Evolutionary conservation across 2,329 filamentous ascomycete species (phyloP), one percentile per base, ranked within the genome.

Genomic region (Aspergillus caelatus): DNA sequence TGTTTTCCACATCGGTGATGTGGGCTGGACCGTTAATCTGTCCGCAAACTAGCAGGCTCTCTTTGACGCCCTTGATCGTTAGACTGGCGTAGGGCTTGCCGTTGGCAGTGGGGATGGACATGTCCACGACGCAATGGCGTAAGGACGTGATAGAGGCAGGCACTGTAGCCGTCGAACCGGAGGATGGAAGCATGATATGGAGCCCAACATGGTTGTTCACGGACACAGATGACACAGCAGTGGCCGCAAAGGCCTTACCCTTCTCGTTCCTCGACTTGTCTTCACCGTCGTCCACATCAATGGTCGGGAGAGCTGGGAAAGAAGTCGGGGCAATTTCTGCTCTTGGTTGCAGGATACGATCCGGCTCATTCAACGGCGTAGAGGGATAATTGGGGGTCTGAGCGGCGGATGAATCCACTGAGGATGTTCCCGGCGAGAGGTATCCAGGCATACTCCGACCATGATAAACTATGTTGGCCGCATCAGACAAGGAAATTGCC

Each of bases 1-100:
- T 91, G 70, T 92, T 83, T 57, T 83, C 81, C 1, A 97, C 81
- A 0, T 84, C 85, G 0, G 94, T 98, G 58, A 98, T 86, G 74
- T 98, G 94, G 10, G 90, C 88, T 0, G 95, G 88, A 0, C 95
- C 95, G 46, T 85, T 83, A 7, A 97, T 91, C 61, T 88, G 86
- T 0, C 94, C 93, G 45, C 90, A 91, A 16, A 97, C 81, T 30
- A 99, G 82, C 21, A 98, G 81, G 57, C 89, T 91, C 50, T 86
- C 80, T 30, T 83, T 82, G 64, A 97, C 86, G 68, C 90, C 84
- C 70, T 90, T 92, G 62, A 97, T 81, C 0, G 84, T 85, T 41
- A 91, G 77, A 32, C 88, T 90, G 3, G 92, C 89, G 70, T 96
- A 95, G 0, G 90, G 87, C 26, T 83, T 82, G 3, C 85, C 84